A percentile compares a stretch with the other conserved stretches of the same genome.
These are phyloP conservation scores for Cutaneotrichosporon dermatis DNA, from an alignment of 1,284 basidiomycete species.

Conservation along the genomic window DNA sequence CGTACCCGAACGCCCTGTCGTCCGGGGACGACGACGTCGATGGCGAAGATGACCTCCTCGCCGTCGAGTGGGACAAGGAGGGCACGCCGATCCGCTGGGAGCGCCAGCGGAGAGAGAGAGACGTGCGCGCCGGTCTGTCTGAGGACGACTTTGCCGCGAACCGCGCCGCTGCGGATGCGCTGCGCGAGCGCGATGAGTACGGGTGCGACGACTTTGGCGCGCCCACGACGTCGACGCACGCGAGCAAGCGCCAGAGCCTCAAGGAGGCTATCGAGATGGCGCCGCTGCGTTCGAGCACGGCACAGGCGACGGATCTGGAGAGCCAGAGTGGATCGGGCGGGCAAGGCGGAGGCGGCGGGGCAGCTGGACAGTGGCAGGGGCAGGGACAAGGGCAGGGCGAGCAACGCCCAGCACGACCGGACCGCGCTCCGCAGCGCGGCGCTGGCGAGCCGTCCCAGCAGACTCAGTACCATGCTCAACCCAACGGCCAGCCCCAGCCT, in stretches of 20 bases:
- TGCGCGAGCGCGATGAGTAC: not conserved
- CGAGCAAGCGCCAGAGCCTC: too few species aligned
- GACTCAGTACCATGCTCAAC: too few species aligned
- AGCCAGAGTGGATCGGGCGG: too few species aligned
- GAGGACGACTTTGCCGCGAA: slow-evolving; percentile 9
- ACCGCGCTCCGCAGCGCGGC: too few species aligned
- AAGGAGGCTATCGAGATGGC: too few species aligned
- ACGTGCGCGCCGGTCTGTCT: not conserved
- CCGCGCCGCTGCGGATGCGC: slow-evolving; percentile 2
- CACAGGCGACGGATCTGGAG: too few species aligned
- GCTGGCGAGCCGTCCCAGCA: too few species aligned
- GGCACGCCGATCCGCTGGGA: slow-evolving; percentile 42
- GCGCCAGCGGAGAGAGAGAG: slow-evolving; percentile 10
- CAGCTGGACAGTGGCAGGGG: too few species aligned
- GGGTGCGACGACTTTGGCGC: not conserved
- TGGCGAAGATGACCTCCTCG: slow-evolving; percentile 33
- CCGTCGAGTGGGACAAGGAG: slow-evolving; percentile 46
- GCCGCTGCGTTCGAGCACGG: too few species aligned
- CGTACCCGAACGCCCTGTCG: not conserved
- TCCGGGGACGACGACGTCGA: not conserved
- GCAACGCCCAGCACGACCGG: too few species aligned
- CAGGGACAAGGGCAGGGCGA: too few species aligned
- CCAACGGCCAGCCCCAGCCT: not conserved
- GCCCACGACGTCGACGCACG: not conserved
- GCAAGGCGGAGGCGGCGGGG: too few species aligned